Conservation (phyloP, 768 basidiomycete genomes). For the Pholiota microspora region DNA sequence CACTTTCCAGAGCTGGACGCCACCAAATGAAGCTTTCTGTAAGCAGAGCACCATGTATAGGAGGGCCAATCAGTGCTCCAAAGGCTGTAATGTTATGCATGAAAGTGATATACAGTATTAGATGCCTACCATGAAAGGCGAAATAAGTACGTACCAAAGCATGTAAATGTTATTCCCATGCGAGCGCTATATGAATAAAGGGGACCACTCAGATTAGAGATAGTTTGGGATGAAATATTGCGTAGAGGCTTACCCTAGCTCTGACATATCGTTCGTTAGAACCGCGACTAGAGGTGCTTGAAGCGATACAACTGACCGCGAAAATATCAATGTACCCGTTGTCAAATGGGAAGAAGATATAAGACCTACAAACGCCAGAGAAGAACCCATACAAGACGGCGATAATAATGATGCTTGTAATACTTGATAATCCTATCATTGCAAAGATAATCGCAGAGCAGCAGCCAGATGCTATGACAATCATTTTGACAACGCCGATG, state of each 20-base stretch:
- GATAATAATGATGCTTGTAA: slow-evolving; percentile 1
- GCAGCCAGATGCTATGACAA: neutral
- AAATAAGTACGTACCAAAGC: neutral
- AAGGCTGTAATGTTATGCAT: too few relatives aligned
- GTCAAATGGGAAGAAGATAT: neutral
- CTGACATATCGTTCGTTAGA: slow-evolving; percentile 6
- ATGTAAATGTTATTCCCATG: neutral
- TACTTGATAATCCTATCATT: slow-evolving; percentile 3
- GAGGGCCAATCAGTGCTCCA: slow-evolving; percentile 3
- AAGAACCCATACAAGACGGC: slow-evolving; percentile 9
- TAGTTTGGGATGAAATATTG: neutral
- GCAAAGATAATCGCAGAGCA: slow-evolving; percentile 7
- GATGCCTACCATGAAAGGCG: neutral
- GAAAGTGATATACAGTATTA: too few relatives aligned
- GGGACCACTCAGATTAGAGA: too few relatives aligned
- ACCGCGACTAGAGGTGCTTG: slow-evolving; percentile 4
- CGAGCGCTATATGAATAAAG: neutral
- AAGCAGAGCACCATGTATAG: slow-evolving; percentile 7
- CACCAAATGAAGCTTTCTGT: slow-evolving; percentile 1
- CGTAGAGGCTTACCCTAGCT: neutral
- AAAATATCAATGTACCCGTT: neutral
- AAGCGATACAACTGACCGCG: slow-evolving; percentile 9
- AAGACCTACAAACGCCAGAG: slow-evolving; percentile 3
- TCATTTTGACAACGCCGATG: slow-evolving; percentile 7
- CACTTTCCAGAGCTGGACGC: slow-evolving; percentile 5